These are phyloP conservation scores for Balakata baccata DNA, from an alignment of 345 rosid genomes.

Conservation along the genomic window DNA sequence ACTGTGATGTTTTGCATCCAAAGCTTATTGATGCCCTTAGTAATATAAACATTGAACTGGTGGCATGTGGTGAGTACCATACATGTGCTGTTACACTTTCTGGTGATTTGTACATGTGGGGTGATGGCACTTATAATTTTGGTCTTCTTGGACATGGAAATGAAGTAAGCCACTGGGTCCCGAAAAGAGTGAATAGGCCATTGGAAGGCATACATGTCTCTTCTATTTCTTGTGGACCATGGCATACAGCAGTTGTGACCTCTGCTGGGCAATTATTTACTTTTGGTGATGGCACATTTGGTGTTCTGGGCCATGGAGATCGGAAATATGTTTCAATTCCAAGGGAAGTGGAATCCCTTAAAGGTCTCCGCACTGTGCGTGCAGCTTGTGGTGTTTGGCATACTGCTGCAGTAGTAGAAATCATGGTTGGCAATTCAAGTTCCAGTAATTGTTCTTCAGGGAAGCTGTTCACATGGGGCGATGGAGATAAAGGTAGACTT, in stretches of 20 bases:
- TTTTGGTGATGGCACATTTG: constrained; percentile 80
- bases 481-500: constrained; percentile 94
- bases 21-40: constrained; percentile 63
- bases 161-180: constrained; percentile 74
- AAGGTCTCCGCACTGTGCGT: constrained; percentile 72
- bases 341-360: constrained; percentile 75
- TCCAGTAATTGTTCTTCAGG: constrained; percentile 92
- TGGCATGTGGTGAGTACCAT: constrained; percentile 77
- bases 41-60: constrained; percentile 59
- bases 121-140: constrained; percentile 65
- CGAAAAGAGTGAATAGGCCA: constrained; percentile 70
- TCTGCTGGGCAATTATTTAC: constrained; percentile 74
- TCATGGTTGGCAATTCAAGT: constrained; percentile 89
- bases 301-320: constrained; percentile 79
- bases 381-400: constrained; percentile 90
- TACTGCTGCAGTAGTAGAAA: constrained; percentile 93
- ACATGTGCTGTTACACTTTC: constrained; percentile 82
- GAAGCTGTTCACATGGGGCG: constrained; percentile 98
- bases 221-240: constrained; percentile 73
- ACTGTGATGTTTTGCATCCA: constrained; percentile 69
- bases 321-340: constrained; percentile 56
- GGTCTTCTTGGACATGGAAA: constrained; percentile 84
- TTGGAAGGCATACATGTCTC: constrained; percentile 78
- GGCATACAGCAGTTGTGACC: constrained; percentile 83
- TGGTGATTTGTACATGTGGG: constrained; percentile 80